A percentile compares a stretch with the other conserved stretches of the same genome.
Evolutionary conservation across 192 early-diverging fungal species (phyloP).

Genomic region (Pilaira anomala): DNA sequence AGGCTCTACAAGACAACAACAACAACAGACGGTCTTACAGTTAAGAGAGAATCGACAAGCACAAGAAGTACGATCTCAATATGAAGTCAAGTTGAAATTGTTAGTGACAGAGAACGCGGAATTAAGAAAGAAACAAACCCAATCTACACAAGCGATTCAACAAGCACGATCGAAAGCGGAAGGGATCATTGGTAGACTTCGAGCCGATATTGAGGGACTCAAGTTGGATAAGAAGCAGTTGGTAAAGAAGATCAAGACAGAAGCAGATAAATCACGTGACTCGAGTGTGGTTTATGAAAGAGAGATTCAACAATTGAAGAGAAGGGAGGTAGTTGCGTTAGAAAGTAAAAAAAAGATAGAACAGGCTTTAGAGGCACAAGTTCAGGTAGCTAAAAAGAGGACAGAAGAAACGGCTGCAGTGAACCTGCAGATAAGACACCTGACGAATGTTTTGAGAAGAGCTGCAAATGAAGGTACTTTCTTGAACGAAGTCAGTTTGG

Average conservation of each 20-base stretch:
- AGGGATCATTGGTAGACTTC: conserved; percentile 53
- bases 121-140: conserved; percentile 48
- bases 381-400: conserved; percentile 49
- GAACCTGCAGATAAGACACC: conserved; percentile 2
- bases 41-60: conserved; percentile 19
- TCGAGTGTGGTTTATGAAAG: conserved; percentile 45
- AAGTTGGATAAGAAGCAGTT: conserved; percentile 70
- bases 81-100: conserved; percentile 54
- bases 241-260: conserved; percentile 62
- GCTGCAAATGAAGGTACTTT: conserved; percentile 14
- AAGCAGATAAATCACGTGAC: conserved; percentile 54
- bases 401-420: conserved; percentile 40
- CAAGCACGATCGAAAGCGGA: conserved; percentile 47
- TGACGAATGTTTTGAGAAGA: conserved; percentile 9
- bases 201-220: conserved; percentile 58
- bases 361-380: conserved; percentile 42
- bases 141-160: conserved; percentile 39
- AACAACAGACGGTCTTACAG: background rate
- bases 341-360: conserved; percentile 50
- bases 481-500: conserved; percentile 16
- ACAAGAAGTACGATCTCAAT: conserved; percentile 42
- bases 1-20: background rate
- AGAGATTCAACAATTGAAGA: conserved; percentile 55
- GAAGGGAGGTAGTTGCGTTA: conserved; percentile 42
- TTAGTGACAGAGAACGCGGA: conserved; percentile 50